Evolutionary conservation across 768 basidiomycete species (phyloP).

Genomic region (Leccinum subtestaceum): DNA sequence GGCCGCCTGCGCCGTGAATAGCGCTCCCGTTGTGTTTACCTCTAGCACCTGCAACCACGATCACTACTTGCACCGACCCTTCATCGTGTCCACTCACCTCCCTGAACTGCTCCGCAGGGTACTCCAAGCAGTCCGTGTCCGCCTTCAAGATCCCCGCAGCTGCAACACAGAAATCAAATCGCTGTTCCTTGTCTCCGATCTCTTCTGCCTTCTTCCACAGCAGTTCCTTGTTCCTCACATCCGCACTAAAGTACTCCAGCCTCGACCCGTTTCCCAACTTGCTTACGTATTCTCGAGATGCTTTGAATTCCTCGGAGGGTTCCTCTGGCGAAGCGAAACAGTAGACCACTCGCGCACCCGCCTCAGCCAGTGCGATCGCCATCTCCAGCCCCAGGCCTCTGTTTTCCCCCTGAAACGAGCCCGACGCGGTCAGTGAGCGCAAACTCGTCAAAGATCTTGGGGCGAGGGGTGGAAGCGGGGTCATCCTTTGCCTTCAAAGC

Average conservation of each 20-base stretch:
- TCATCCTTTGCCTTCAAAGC: constrained; percentile 46
- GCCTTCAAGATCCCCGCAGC: constrained; percentile 72
- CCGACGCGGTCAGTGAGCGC: constrained; percentile 55
- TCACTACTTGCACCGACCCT: background rate
- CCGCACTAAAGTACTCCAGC: constrained; percentile 59
- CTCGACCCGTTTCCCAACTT: constrained; percentile 42
- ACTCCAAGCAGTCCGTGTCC: constrained; percentile 62
- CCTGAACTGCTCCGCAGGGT: constrained; percentile 61
- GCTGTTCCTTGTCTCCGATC: constrained; percentile 63
- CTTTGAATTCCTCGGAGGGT: constrained; percentile 58
- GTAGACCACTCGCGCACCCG: constrained; percentile 66
- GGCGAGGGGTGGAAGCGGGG: constrained; percentile 31
- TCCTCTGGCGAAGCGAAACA: constrained; percentile 59
- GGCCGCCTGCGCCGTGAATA: constrained; percentile 61
- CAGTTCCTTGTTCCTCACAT: constrained; percentile 61
- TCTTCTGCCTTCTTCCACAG: constrained; percentile 56
- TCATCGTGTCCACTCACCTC: constrained; percentile 40
- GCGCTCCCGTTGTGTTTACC: constrained; percentile 60
- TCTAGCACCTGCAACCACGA: constrained; percentile 48
- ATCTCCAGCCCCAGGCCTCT: constrained; percentile 78
- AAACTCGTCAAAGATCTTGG: constrained; percentile 60
- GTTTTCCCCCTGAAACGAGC: constrained; percentile 61
- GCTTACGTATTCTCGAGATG: constrained; percentile 50
- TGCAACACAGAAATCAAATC: constrained; percentile 75
- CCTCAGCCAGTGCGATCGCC: constrained; percentile 71